Evolutionary conservation across 805 yeast species (phyloP), one percentile per base, ranked within the genome.

Genomic region (Metschnikowia reukaufii): DNA sequence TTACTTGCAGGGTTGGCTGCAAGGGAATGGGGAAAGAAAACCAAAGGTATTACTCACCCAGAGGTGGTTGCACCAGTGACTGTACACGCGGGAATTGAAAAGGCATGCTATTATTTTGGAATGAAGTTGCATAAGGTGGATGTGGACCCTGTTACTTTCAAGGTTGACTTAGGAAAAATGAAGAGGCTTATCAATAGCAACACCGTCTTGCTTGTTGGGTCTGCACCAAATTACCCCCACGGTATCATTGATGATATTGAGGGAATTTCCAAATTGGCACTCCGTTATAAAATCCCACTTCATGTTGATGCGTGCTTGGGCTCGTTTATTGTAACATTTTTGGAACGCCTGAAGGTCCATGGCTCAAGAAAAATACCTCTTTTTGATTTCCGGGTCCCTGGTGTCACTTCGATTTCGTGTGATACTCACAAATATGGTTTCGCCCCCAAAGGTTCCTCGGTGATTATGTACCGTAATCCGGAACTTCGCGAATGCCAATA

Each of bases 361-460:
- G 86, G 86, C 2, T 73, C 67, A 41, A 46, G 35, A 32, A 12
- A 12, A 17, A 53, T 71, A 2, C 85, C 86, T 5, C 60, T 69
- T 10, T 91, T 92, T 67, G 98, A 94, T 64, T 92, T 92, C 69
- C 72, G 92, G 54, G 75, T 89, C 2, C 85, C 88, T 0, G 94
- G 77, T 27, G 98, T 94, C n/a, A 94, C 98, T 0, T 90, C 97
- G 2, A 92, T 92, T 48, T 88, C 96, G n/a, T 94, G 98, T 68
- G 99, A 92, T 64, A 92, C 99, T n/a, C 99, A 92, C 73, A 92
- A 92, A 66, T 92, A 92, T 62, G 99, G 98, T 1, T 94, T 92
- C 74, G 97, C 98, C 7, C 99, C 99, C 33, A 92, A 92, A 67
- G 99, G 99, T 8, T 85, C 96, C 0, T 88, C 96, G 0, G 78